Evolutionary conservation across 257 asterid species (phyloP), one percentile per base, ranked within the genome.

Genomic region (Nicotiana attenuata): DNA sequence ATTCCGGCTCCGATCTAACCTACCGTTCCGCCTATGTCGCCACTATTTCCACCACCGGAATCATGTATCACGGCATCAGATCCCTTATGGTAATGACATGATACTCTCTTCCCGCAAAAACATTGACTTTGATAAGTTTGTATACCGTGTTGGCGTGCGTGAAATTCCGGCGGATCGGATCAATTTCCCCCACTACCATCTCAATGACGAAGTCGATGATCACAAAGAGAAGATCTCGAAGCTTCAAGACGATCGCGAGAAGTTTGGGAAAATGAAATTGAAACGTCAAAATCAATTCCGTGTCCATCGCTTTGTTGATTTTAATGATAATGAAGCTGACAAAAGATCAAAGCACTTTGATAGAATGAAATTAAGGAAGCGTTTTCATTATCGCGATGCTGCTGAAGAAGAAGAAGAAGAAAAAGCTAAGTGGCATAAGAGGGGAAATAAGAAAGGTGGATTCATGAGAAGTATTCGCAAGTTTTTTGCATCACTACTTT

Each of bases 391-490:
- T 24, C 26, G 52, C 41, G 2, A 50, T 47, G 79, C 35, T 1
- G 63, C 35, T 1, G 63, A 15, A 14, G 63, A 69, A 17, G 77
- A 81, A 8, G 79, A 29, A 55, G 84, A 82, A 31, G 68, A 63
- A 17, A 63, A 10, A 26, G 28, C 4, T 19, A 52, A 80, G 71
- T 50, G 61, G 38, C 33, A 69, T 22, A 17, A 75, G 65, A 38
- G 65, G 26, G 71, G 53, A 75, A 64, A 83, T 69, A 68, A 61
- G 29, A 73, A 47, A 50, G 78, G 77, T n/a, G 88, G 91, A 38
- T 81, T 91, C 82, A 67, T 90, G 89, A 84, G 75, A n/a, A 83
- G 91, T 41, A 85, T 91, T 80, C 92, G 91, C 80, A 90, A 91
- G 87, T 28, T 88, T 91, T 91, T 47, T 93, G 82, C 84, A 85